Percentiles rank a stretch among this genome's conserved stretches.
These are phyloP conservation scores for Cymbopogon citratus DNA, from an alignment of 176 grass and related monocot species.

Conservation along the genomic window DNA sequence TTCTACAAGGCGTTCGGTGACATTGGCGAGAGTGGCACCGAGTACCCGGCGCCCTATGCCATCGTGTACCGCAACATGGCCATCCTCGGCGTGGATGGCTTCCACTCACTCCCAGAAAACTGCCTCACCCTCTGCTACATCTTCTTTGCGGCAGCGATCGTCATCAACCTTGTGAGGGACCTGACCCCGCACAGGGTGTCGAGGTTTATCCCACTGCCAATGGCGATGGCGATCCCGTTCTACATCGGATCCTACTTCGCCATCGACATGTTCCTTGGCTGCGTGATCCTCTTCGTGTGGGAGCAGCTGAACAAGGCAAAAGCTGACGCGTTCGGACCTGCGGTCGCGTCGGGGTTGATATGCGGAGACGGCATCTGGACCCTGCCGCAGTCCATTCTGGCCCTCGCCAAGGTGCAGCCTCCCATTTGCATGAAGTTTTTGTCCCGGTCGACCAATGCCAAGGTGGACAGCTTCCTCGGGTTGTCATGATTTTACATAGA, in stretches of 20 bases:
- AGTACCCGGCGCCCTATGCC: slow-evolving; percentile 91
- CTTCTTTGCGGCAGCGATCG: slow-evolving; percentile 57
- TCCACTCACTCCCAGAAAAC: slow-evolving; percentile 57
- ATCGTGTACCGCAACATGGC: slow-evolving; percentile 97
- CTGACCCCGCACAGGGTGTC: slow-evolving; percentile 41
- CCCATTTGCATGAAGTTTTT: slow-evolving; percentile 96
- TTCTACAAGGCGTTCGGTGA: slow-evolving; percentile 88
- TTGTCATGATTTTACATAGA: not conserved
- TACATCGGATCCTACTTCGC: slow-evolving; percentile 89
- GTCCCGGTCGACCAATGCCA: slow-evolving; percentile 36
- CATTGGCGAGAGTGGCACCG: slow-evolving; percentile 47
- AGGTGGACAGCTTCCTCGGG: slow-evolving; percentile 38
- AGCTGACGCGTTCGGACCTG: slow-evolving; percentile 65
- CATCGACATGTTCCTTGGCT: slow-evolving; percentile 84
- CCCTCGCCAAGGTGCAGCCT: slow-evolving; percentile 67
- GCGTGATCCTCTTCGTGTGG: slow-evolving; percentile 71
- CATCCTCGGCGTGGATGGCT: slow-evolving; percentile 71
- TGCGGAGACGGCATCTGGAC: slow-evolving; percentile 96
- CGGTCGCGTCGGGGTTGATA: slow-evolving; percentile 85
- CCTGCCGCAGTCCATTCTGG: slow-evolving; percentile 73
- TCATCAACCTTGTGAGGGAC: slow-evolving; percentile 64
- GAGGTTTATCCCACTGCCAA: slow-evolving; percentile 71
- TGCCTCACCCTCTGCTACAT: slow-evolving; percentile 81
- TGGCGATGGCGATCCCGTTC: slow-evolving; percentile 97
- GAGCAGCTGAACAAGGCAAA: slow-evolving; percentile 58